phyloP scores from a whole-genome alignment of 192 early-diverging fungal species.

The Lunasporangiospora selenospora region DNA sequence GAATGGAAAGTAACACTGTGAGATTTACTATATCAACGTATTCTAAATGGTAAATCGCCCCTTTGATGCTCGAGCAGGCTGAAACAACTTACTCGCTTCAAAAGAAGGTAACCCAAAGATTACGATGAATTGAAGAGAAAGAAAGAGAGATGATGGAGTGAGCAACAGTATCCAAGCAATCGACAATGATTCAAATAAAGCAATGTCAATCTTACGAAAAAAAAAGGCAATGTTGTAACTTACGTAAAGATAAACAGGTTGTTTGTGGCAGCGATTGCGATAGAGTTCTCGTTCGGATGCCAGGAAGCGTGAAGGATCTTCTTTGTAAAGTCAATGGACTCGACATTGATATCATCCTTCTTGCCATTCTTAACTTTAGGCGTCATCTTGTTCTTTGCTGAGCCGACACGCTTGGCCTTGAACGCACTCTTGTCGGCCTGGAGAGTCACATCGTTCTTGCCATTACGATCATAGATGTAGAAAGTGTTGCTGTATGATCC shows the following conservation, averaged over 20 bases:
- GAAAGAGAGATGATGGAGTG: no score
- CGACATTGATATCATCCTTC: constrained; percentile 84
- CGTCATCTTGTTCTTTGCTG: constrained; percentile 77
- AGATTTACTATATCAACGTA: no score
- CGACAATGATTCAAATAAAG: no score
- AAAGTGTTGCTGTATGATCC: constrained; percentile 99
- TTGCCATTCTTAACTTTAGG: constrained; percentile 53
- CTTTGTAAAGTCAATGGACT: constrained; percentile 91
- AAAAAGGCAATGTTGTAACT: background rate
- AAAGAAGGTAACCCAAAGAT: no score
- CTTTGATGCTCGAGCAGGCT: no score
- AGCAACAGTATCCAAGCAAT: no score
- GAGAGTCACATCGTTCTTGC: constrained; percentile 82
- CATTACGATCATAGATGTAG: constrained; percentile 90
- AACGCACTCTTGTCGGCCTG: constrained; percentile 99
- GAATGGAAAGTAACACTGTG: no score
- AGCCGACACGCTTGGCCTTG: constrained; percentile 90
- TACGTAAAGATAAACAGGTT: constrained; percentile 96
- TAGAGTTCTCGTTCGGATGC: constrained; percentile 98
- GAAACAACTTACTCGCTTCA: no score
- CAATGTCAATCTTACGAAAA: no score
- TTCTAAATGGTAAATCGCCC: no score
- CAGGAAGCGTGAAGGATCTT: constrained; percentile 98
- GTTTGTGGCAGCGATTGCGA: constrained; percentile 98
- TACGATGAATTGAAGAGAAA: no score